Percentiles rank a stretch among this genome's conserved stretches.
Conservation (phyloP, 345 rosid genomes). For the Raphanus raphanistrum region DNA sequence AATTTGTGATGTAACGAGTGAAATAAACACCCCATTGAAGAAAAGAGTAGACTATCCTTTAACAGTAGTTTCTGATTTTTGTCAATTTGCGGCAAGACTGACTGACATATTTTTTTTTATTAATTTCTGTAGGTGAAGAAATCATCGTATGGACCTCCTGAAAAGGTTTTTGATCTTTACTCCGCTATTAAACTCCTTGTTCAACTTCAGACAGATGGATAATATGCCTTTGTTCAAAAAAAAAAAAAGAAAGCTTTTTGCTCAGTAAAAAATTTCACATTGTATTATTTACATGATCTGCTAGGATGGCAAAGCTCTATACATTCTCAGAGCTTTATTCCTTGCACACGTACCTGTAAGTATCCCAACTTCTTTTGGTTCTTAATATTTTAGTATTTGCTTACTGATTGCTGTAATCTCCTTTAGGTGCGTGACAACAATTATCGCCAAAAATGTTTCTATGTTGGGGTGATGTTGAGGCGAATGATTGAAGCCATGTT, state of each 20-base stretch:
- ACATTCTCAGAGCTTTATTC: constrained; percentile 69
- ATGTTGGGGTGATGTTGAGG: constrained; percentile 94
- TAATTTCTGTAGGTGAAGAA: constrained; percentile 57
- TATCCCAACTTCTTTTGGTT: constrained; percentile 27
- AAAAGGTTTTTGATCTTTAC: constrained; percentile 48
- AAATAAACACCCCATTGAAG: background rate
- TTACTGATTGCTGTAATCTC: constrained; percentile 27
- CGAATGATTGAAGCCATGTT: constrained; percentile 91
- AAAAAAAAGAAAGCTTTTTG: constrained; percentile 5
- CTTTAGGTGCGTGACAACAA: constrained; percentile 61
- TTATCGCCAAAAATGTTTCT: constrained; percentile 84
- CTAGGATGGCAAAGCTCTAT: constrained; percentile 68
- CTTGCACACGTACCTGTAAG: constrained; percentile 91
- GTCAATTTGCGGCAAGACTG: constrained; percentile 8
- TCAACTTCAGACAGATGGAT: constrained; percentile 15
- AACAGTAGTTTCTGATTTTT: constrained; percentile 4
- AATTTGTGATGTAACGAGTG: background rate
- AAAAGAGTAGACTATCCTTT: constrained; percentile 4
- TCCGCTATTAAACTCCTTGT: constrained; percentile 7
- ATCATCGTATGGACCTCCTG: constrained; percentile 43
- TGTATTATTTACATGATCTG: constrained; percentile 17
- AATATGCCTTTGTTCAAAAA: constrained; percentile 1
- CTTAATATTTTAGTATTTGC: background rate
- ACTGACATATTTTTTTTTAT: constrained; percentile 1
- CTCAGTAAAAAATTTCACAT: background rate